Percentiles rank a stretch among this genome's conserved stretches.
phyloP scores from a whole-genome alignment of 345 rosid species.

The Boechera retrofracta region DNA sequence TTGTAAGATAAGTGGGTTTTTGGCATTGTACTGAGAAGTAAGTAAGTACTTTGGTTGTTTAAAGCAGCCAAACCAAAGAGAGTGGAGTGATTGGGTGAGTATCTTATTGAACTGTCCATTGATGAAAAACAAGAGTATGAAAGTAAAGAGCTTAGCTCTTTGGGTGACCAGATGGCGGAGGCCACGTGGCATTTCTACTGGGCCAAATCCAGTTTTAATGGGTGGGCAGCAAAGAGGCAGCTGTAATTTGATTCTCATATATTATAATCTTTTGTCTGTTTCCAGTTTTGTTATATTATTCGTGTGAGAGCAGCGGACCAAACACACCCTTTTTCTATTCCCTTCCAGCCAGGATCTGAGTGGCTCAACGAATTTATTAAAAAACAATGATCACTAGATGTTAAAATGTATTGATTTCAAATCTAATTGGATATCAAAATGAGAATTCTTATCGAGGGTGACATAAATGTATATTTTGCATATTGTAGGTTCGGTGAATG shows the following conservation, averaged over 20 bases:
- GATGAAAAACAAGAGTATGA: neutral
- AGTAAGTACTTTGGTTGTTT: constrained; percentile 20
- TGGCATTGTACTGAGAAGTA: neutral
- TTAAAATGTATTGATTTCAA: neutral
- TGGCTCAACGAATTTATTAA: constrained; percentile 16
- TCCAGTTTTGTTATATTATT: neutral
- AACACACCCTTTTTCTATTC: neutral
- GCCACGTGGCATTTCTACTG: constrained; percentile 19
- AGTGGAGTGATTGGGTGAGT: neutral
- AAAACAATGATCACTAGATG: neutral
- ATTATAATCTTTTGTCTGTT: neutral
- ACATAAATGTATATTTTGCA: neutral
- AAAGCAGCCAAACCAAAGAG: constrained; percentile 20
- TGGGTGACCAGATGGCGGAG: neutral
- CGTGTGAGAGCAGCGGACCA: neutral
- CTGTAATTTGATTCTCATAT: constrained; percentile 37
- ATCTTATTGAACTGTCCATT: neutral
- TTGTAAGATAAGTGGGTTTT: constrained; percentile 36
- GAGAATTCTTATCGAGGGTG: neutral
- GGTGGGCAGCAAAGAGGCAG: neutral
- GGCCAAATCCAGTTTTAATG: neutral
- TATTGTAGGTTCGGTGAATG: constrained; percentile 4
- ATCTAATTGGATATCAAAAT: neutral
- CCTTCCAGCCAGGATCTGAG: constrained; percentile 39
- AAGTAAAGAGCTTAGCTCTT: neutral